Evolutionary conservation across 768 basidiomycete species (phyloP).

Genomic region (Paxillus rubicundulus): DNA sequence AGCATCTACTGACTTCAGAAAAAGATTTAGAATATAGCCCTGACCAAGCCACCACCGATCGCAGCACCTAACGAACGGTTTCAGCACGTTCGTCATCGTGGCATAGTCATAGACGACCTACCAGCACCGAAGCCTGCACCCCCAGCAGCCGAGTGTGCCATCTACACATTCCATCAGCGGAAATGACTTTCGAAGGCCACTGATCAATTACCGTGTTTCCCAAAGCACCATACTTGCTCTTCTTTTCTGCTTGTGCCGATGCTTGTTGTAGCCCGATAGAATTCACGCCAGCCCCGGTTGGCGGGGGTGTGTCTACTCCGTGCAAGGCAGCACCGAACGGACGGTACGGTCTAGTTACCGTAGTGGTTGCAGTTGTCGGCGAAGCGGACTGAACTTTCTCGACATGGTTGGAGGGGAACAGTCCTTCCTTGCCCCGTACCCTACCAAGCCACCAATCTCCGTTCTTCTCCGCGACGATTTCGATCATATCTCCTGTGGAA

Average conservation of each 20-base stretch:
- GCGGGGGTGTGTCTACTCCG: conserved; percentile 32
- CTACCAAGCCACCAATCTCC: conserved; percentile 86
- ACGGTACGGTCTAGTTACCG: conserved; percentile 24
- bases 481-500: conserved; percentile 69
- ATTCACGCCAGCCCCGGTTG: conserved; percentile 26
- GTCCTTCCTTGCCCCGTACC: conserved; percentile 58
- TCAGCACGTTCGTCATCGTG: not conserved
- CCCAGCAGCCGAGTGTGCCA: conserved; percentile 62
- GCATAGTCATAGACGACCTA: conserved; percentile 27
- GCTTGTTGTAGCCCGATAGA: conserved; percentile 30
- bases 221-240: conserved; percentile 54
- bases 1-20: not conserved
- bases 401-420: conserved; percentile 78
- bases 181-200: conserved; percentile 1
- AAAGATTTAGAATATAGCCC: conserved; percentile 43
- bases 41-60: conserved; percentile 48
- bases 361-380: not conserved
- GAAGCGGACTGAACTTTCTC: conserved; percentile 44
- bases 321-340: conserved; percentile 40
- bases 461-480: conserved; percentile 77
- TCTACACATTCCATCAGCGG: conserved; percentile 30
- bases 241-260: conserved; percentile 42
- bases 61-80: conserved; percentile 40
- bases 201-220: conserved; percentile 51
- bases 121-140: conserved; percentile 79